phyloP scores from a whole-genome alignment of 768 basidiomycete species.

The Lactifluus subvellereus region DNA sequence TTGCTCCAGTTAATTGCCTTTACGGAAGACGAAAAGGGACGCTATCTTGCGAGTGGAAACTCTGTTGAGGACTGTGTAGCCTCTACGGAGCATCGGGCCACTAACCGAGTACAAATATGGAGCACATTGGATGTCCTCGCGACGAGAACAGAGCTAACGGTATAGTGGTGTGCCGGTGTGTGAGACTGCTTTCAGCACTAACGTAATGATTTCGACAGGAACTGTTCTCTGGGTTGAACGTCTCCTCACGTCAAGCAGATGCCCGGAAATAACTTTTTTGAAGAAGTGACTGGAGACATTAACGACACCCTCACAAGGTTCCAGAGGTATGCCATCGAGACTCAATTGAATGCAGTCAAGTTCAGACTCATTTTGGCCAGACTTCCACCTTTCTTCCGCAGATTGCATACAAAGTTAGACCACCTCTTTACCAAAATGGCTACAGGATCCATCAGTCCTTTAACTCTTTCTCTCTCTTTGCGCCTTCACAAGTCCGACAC shows the following conservation, averaged over 20 bases:
- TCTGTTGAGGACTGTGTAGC: conserved; percentile 11
- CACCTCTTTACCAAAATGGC: conserved; percentile 3
- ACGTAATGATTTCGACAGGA: not conserved
- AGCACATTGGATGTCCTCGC: not conserved
- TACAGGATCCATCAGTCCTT: not conserved
- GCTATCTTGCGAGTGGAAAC: not conserved
- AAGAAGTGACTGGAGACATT: conserved; percentile 6
- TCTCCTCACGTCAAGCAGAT: not conserved
- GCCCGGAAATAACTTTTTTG: not conserved
- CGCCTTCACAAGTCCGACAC: not conserved
- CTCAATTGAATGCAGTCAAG: not conserved
- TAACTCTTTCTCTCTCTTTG: not conserved
- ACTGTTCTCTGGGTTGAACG: not conserved
- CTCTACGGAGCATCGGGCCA: conserved; percentile 10
- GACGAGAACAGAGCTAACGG: conserved; percentile 9
- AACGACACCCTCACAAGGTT: not conserved
- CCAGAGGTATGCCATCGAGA: conserved; percentile 1
- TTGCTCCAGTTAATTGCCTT: conserved; percentile 10
- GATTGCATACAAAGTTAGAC: not conserved
- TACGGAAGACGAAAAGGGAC: conserved; percentile 18
- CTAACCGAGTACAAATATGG: conserved; percentile 15
- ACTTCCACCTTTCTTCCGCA: conserved; percentile 5
- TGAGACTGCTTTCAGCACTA: not conserved
- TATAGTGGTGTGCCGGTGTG: not conserved
- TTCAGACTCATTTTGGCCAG: not conserved